A percentile compares a stretch with the other conserved stretches of the same genome.
These are phyloP conservation scores for Cordyceps farinosa DNA, from an alignment of 2,329 filamentous ascomycete genomes.

Conservation along the genomic window DNA sequence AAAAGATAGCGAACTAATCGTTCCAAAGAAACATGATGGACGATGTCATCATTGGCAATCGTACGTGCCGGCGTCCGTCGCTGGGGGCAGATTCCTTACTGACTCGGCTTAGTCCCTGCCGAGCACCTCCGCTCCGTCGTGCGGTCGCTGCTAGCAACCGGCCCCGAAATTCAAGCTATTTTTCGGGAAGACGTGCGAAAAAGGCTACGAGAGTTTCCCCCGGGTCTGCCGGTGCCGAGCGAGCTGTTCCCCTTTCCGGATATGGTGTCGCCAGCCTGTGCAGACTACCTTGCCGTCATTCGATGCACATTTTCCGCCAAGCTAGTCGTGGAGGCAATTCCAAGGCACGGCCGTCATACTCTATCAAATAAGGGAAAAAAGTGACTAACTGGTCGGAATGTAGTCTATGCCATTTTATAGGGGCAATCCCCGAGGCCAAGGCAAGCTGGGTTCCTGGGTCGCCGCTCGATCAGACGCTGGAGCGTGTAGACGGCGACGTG, in stretches of 20 bases:
- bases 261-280: conserved; percentile 24
- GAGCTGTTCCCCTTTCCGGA: conserved; percentile 27
- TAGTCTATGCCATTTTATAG: neutral
- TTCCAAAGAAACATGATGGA: conserved; percentile 36
- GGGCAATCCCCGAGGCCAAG: neutral
- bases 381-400: no score
- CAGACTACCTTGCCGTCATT: conserved; percentile 30
- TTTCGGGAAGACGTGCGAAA: conserved; percentile 34
- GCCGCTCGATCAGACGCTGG: conserved; percentile 21
- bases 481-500: conserved; percentile 32
- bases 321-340: conserved; percentile 29
- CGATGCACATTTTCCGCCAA: conserved; percentile 37
- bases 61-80: conserved; percentile 22
- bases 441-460: conserved; percentile 16
- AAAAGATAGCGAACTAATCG: neutral
- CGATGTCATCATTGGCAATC: conserved; percentile 38
- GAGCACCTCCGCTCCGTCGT: conserved; percentile 33
- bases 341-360: conserved; percentile 24
- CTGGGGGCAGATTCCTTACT: neutral
- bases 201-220: conserved; percentile 26
- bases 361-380: no score
- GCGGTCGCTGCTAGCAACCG: conserved; percentile 31
- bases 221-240: conserved; percentile 20
- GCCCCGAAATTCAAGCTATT: conserved; percentile 27
- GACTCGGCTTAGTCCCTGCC: conserved; percentile 26